Conservation (phyloP, 2,329 filamentous ascomycete species). For the Ophiostoma sp. region DNA sequence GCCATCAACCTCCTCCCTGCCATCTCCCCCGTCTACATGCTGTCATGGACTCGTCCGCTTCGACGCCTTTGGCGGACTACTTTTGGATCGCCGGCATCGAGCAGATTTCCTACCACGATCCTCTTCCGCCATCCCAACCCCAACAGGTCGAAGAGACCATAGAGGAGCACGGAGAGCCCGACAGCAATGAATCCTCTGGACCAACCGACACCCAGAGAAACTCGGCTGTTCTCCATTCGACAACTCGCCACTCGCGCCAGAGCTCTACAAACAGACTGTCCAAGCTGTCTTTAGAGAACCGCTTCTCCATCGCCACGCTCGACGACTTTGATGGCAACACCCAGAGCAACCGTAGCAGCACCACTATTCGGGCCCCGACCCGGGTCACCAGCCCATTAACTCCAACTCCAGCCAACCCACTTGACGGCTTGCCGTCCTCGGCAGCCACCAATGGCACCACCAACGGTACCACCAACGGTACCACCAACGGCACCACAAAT, state of each 20-base stretch:
- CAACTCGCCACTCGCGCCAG: slow-evolving; percentile 56
- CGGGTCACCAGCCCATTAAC: slow-evolving; percentile 13
- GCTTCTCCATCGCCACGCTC: slow-evolving; percentile 48
- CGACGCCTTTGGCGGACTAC: slow-evolving; percentile 65
- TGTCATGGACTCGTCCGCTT: slow-evolving; percentile 54
- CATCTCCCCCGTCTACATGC: slow-evolving; percentile 18
- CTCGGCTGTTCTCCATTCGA: slow-evolving; percentile 26
- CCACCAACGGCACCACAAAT: background rate
- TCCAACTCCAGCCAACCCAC: background rate
- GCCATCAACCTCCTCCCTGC: slow-evolving; percentile 16
- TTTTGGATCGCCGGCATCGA: slow-evolving; percentile 72
- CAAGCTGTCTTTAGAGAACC: slow-evolving; percentile 43
- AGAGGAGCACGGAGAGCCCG: slow-evolving; percentile 56
- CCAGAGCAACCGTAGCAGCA: slow-evolving; percentile 60
- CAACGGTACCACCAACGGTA: slow-evolving; percentile 17
- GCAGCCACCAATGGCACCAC: slow-evolving; percentile 1
- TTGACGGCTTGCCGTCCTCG: background rate
- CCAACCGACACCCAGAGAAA: slow-evolving; percentile 33
- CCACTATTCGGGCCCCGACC: slow-evolving; percentile 49
- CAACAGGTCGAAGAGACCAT: slow-evolving; percentile 54
- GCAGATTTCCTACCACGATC: slow-evolving; percentile 59
- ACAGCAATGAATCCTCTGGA: slow-evolving; percentile 29
- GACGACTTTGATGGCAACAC: slow-evolving; percentile 57
- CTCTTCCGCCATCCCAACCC: slow-evolving; percentile 35
- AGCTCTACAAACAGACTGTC: slow-evolving; percentile 56